These are phyloP conservation scores for Dendrobium huoshanense DNA, from an alignment of 106 monocot species.

Conservation along the genomic window DNA sequence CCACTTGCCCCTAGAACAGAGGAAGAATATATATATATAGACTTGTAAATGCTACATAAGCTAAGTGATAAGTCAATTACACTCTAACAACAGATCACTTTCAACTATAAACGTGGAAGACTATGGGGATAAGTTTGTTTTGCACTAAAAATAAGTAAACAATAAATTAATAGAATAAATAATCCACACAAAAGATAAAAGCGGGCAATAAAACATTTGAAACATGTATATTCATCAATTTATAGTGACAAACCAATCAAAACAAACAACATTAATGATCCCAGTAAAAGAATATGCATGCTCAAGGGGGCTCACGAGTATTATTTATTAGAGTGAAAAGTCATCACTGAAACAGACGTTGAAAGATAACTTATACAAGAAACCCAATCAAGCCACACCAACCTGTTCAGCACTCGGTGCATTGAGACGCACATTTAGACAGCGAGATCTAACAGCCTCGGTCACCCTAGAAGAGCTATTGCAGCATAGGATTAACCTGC, in stretches of 20 bases:
- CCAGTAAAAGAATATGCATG: not conserved
- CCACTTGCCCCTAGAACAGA: not conserved
- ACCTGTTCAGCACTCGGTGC: conserved; percentile 83
- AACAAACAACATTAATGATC: not conserved
- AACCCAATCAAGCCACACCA: not conserved
- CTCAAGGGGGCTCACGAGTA: not conserved
- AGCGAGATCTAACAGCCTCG: conserved; percentile 90
- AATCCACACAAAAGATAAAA: not conserved
- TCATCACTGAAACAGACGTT: not conserved
- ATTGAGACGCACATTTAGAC: conserved; percentile 82
- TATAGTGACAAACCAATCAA: not conserved
- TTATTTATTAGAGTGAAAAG: not conserved
- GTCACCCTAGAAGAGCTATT: conserved; percentile 97
- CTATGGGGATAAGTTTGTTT: not conserved
- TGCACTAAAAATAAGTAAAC: not conserved
- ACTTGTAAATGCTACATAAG: not conserved
- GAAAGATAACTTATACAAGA: not conserved
- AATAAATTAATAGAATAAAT: not conserved
- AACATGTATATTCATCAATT: not conserved
- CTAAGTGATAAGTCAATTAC: not conserved
- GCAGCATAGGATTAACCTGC: conserved; percentile 87
- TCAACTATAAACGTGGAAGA: too few species aligned
- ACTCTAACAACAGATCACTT: not conserved
- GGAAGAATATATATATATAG: not conserved
- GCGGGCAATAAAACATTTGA: not conserved